Percentiles rank a stretch among this genome's conserved stretches.
phyloP scores from a whole-genome alignment of 176 grass and related monocot species.

The Rhynchospora breviuscula region DNA sequence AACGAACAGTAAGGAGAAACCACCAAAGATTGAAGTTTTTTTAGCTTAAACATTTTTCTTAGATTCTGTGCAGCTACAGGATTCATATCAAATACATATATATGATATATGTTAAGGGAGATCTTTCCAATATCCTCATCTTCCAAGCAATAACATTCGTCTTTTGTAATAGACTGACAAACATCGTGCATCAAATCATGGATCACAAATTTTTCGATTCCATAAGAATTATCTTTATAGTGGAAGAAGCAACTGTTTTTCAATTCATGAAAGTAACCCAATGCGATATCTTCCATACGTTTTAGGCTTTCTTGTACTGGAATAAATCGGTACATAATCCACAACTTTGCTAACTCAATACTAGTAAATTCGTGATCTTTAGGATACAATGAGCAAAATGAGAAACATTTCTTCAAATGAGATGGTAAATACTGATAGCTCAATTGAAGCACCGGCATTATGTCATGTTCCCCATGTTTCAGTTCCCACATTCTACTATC shows the following conservation, averaged over 20 bases:
- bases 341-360: background rate
- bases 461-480: background rate
- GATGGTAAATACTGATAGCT: constrained; percentile 45
- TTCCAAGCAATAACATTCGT: constrained; percentile 43
- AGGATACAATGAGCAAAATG: constrained; percentile 36
- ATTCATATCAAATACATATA: background rate
- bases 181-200: constrained; percentile 56
- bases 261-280: constrained; percentile 29
- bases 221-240: background rate
- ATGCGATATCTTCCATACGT: constrained; percentile 25
- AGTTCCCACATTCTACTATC: constrained; percentile 30
- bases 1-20: background rate
- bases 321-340: constrained; percentile 32
- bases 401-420: constrained; percentile 34
- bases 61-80: background rate
- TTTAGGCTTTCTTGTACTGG: background rate
- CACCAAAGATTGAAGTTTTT: background rate
- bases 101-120: background rate
- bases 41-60: background rate
- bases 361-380: constrained; percentile 3
- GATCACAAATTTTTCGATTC: constrained; percentile 30
- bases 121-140: background rate
- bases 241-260: constrained; percentile 34
- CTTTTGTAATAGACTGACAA: constrained; percentile 33
- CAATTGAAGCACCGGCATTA: constrained; percentile 32